phyloP scores from a whole-genome alignment of 768 basidiomycete genomes.

The Tulasnella sp. region DNA sequence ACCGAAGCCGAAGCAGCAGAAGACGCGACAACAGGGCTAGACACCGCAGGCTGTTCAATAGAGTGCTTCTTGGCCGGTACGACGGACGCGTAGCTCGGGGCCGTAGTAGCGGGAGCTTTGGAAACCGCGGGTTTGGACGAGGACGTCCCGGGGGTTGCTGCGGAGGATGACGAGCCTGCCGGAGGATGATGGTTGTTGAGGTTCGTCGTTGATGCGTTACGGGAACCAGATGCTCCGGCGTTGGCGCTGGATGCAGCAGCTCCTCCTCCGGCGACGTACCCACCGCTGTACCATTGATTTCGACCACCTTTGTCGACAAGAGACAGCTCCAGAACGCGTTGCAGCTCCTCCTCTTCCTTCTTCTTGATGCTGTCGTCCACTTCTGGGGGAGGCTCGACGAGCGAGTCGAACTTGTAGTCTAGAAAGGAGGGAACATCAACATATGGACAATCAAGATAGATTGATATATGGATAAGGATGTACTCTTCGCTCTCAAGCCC shows the following conservation, averaged over 20 bases:
- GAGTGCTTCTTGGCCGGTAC: not conserved
- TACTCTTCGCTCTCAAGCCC: slow-evolving; percentile 71
- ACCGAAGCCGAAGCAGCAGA: slow-evolving; percentile 20
- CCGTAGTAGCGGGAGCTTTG: slow-evolving; percentile 7
- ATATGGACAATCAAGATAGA: not conserved
- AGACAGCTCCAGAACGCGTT: slow-evolving; percentile 85
- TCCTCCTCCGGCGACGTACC: slow-evolving; percentile 22
- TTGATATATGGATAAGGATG: slow-evolving; percentile 16
- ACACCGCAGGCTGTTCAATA: not conserved
- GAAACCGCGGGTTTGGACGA: slow-evolving; percentile 23
- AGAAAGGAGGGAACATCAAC: not conserved
- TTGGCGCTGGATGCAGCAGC: slow-evolving; percentile 24
- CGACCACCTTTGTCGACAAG: slow-evolving; percentile 85
- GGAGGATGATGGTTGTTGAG: not conserved
- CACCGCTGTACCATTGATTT: slow-evolving; percentile 36
- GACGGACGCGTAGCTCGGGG: not conserved
- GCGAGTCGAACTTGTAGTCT: slow-evolving; percentile 64
- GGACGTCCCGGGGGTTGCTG: slow-evolving; percentile 7
- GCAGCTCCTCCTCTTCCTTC: slow-evolving; percentile 88
- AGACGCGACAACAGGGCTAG: slow-evolving; percentile 18
- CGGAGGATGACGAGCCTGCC: slow-evolving; percentile 1
- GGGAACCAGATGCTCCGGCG: slow-evolving; percentile 9
- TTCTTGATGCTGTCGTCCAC: slow-evolving; percentile 72
- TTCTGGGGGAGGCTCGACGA: slow-evolving; percentile 43
- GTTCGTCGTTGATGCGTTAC: not conserved